Evolutionary conservation across 2,329 filamentous ascomycete genomes (phyloP).

Genomic region (Ophiobolus disseminans): DNA sequence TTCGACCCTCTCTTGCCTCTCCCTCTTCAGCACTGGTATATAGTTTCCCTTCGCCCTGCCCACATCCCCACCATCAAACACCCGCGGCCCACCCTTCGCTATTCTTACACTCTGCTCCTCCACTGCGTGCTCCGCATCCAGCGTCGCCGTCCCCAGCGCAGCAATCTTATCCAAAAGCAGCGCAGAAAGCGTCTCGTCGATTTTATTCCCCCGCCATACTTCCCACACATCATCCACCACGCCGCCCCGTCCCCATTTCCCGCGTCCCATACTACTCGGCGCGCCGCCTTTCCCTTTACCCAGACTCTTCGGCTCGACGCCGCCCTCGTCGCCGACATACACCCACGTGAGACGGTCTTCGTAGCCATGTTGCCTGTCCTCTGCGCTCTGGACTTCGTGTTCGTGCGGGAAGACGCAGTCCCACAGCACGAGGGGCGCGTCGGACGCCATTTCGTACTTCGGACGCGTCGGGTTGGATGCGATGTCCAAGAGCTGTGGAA

Average conservation of each 20-base stretch:
- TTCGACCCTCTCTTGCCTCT: constrained; percentile 64
- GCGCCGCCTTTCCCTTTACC: constrained; percentile 21
- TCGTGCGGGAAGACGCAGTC: constrained; percentile 82
- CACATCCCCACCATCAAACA: constrained; percentile 66
- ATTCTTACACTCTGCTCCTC: constrained; percentile 22
- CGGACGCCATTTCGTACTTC: constrained; percentile 87
- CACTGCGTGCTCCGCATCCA: constrained; percentile 20
- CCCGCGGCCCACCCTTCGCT: constrained; percentile 53
- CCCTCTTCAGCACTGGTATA: constrained; percentile 62
- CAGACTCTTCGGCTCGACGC: constrained; percentile 53
- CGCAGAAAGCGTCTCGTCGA: constrained; percentile 85
- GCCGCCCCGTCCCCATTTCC: constrained; percentile 47
- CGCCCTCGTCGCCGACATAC: constrained; percentile 73
- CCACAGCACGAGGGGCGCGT: constrained; percentile 91
- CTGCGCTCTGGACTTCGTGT: constrained; percentile 47
- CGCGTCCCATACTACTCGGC: constrained; percentile 24
- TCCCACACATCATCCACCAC: constrained; percentile 71
- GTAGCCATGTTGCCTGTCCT: constrained; percentile 50
- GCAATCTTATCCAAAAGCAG: constrained; percentile 72
- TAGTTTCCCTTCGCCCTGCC: constrained; percentile 65
- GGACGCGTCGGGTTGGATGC: constrained; percentile 75
- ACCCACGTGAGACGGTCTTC: constrained; percentile 77
- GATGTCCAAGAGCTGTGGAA: constrained; percentile 78
- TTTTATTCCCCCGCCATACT: constrained; percentile 82
- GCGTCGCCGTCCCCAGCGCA: constrained; percentile 43